Evolutionary conservation across 139 green algal genomes (phyloP).

Genomic region (Ettlia oleoabundans): DNA sequence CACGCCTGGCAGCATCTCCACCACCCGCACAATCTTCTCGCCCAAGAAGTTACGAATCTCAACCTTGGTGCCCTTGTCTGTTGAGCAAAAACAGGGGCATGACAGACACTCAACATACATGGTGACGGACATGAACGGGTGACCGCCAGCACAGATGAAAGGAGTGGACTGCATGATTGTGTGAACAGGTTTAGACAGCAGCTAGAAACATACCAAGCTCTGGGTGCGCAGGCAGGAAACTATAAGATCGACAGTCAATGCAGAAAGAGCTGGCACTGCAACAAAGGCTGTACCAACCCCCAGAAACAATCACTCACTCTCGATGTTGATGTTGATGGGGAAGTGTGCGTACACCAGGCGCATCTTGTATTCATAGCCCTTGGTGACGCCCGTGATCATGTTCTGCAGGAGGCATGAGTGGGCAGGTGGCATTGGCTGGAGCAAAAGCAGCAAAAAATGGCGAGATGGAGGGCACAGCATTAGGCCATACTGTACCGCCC

Average conservation of each 20-base stretch:
- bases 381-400: conserved; percentile 80
- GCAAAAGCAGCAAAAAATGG: neutral
- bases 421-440: neutral
- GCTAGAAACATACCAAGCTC: too few relatives aligned
- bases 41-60: conserved; percentile 99
- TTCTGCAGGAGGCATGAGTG: conserved; percentile 40
- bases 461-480: too few relatives aligned
- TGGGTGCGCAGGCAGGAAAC: too few relatives aligned
- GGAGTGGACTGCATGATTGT: too few relatives aligned
- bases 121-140: too few relatives aligned
- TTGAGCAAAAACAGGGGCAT: neutral
- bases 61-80: conserved; percentile 61
- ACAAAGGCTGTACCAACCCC: too few relatives aligned
- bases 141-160: too few relatives aligned
- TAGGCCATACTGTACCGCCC: too few relatives aligned
- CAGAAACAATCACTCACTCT: conserved; percentile 73
- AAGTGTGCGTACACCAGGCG: conserved; percentile 99
- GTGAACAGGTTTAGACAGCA: too few relatives aligned
- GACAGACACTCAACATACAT: neutral
- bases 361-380: conserved; percentile 99
- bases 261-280: too few relatives aligned
- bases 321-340: conserved; percentile 99
- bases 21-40: conserved; percentile 96
- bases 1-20: conserved; percentile 93
- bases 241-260: too few relatives aligned